Base-by-base conservation (phyloP, 305 asterid genomes). In the Andrographis paniculata region DNA sequence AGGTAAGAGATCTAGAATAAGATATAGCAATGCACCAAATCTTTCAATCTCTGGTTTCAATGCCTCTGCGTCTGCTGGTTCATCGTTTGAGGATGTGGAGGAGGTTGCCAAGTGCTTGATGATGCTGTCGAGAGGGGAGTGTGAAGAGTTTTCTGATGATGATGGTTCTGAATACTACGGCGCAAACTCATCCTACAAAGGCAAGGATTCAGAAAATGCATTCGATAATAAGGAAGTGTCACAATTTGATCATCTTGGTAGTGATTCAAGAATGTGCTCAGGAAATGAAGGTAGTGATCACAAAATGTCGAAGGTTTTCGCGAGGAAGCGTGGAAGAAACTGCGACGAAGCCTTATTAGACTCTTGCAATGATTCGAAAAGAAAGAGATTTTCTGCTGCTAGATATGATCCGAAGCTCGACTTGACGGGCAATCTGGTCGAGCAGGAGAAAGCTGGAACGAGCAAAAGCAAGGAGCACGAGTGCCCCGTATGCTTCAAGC, bases 21-120 rank as follows among this genome's bases (percentile, higher is more conserved):
- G 78, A 64, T 80, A 78, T 28, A 82, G 63, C 42, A 52, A 22
- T 22, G 53, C 54, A 38, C 42, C 65, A 10, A 54, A 50, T 54
- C 51, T 63, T 16, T 61, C 84, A 11, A 37, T 45, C 57, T 59
- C 74, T 16, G 43, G 67, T 58, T 21, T 59, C 38, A 61, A 65
- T 55, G 67, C 33, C 16, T 52, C 75, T 16, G 19, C 23, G 30
- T 60, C 58, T 50, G 42, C 52, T 45, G 53, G 44, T 55, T 62
- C 56, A 42, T 84, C 69, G 53, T 12, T 56, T 62, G 80, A 60
- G 31, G 81, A 71, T 17, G 65, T 45, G 2, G 70, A 65, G 51
- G 74, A 76, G 41, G 92, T 72, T 14, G 98, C 94, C 14, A 18
- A 33, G 58, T 64, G 77, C 61, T 68, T 91, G 81, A 55, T 91